Evolutionary conservation across 805 yeast species (phyloP), one percentile per base, ranked within the genome.

Genomic region (Myxozyma lipomycoides): DNA sequence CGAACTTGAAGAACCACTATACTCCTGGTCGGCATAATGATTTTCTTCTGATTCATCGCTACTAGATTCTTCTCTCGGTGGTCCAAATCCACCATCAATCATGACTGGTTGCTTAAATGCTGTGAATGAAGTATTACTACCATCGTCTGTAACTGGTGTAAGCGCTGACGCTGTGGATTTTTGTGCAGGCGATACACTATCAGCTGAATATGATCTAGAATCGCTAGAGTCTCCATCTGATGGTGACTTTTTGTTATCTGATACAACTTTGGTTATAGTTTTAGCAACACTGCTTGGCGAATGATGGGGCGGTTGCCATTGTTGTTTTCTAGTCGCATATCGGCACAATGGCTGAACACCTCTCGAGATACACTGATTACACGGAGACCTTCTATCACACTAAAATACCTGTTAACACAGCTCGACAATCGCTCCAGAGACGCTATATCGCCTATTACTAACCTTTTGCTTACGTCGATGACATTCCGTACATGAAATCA

Each of bases 391-490:
- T 21, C 58, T 49, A 41, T 53, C 58, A 40, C 58, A 53, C 58
- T 53, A 42, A n/a, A 46, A 7, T 28, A 30, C 26, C 15, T 4
- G 24, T 36, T 23, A 15, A 21, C 21, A 18, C 23, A 22, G 44
- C n/a, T 3, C 25, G 18, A 4, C 25, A 2, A 9, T 26, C 25
- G 34, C 23, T 10, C n/a, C 26, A 10, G 42, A 30, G 17, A 22
- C 30, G 36, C 25, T 42, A 22, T 2, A 34, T 18, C 9, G 4
- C 10, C n/a, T 26, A 28, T 4, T n/a, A 35, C 45, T n/a, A 19
- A 47, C 58, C 42, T 50, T 53, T 30, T 53, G 58, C 48, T 53
- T 53, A n/a, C 58, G 38, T 42, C 58, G 55, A 30, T 53, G 58
- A 45, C 58, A 53, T 34, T 53, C 58, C 4, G 55, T 50, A 45